Base-by-base conservation (phyloP, 139 green algal genomes). In the Penium margaritaceum region DNA sequence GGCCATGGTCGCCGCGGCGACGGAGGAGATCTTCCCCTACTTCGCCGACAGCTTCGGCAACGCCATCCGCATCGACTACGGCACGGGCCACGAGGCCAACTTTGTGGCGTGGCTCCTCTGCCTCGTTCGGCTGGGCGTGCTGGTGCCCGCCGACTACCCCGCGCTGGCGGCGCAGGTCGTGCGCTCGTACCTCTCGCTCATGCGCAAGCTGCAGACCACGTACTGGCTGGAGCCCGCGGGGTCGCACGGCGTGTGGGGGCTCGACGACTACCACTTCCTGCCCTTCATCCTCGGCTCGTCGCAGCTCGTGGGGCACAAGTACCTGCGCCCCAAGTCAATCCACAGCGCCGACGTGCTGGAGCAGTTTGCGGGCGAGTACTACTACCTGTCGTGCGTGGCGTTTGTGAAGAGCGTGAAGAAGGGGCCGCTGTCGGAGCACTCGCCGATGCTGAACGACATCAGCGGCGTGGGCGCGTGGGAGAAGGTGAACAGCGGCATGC, bases 201-300 rank as follows among this genome's bases (percentile, higher is more conserved):
- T 97, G 90, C 88, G 92, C 21, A 87, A 85, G 35, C 70, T 82
- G 57, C 75, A 79, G 55, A 32, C 58, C 32, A 95, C 86, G 2
- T 97, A 97, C 85, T 95, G 91, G 88, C 74, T 98, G 57, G 94
- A 98, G 83, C 94, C 94, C 1, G 94, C 94, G 1, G 94, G 94
- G 1, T 92, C 85, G 12, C 92, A 97, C 76, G 94, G 94, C 27
- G 91, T 96, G 53, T 98, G 94, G 94, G 94, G 94, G 1, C 83
- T 98, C 68, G 94, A 98, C 72, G 94, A 98, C 83, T 98, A 98
- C 86, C 89, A 96, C 53, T 96, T 98, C 78, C 83, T 98, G 64
- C 92, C 94, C 17, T 98, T 97, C 80, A 43, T 97, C 0, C 97
- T 89, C 84, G 92, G 92, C 15, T 82, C 86, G 0, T 70, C 83